A percentile compares a stretch with the other conserved stretches of the same genome.
Evolutionary conservation across 129 eudicot genomes (phyloP).

Genomic region (Ambrosia trifida): DNA sequence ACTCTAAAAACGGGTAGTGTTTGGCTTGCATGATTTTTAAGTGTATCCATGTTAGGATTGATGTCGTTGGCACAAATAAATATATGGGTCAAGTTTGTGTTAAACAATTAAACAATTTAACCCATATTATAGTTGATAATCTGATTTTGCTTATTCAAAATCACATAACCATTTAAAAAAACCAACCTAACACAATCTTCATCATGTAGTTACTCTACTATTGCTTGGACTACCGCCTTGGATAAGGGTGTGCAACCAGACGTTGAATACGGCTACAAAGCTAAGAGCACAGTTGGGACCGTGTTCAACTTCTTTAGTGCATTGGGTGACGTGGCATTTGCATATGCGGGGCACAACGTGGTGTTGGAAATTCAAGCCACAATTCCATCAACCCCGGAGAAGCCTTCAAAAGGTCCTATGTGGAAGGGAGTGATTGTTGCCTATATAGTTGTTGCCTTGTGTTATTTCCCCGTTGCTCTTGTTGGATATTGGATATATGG

Average conservation of each 20-base stretch:
- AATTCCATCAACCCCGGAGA: conserved; percentile 67
- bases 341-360: conserved; percentile 69
- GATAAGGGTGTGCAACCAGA: conserved; percentile 47
- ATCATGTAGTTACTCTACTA: conserved; percentile 56
- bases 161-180: background rate
- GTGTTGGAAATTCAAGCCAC: conserved; percentile 73
- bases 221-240: conserved; percentile 50
- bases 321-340: conserved; percentile 65
- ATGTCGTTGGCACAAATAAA: no score
- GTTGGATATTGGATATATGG: conserved; percentile 49
- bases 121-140: background rate
- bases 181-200: background rate
- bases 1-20: no score
- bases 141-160: background rate
- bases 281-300: conserved; percentile 42
- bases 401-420: conserved; percentile 70
- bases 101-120: no score
- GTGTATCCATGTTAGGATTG: no score
- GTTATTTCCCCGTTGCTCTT: conserved; percentile 71
- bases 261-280: conserved; percentile 43
- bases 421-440: conserved; percentile 68
- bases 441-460: conserved; percentile 57
- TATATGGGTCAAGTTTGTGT: no score
- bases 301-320: conserved; percentile 59
- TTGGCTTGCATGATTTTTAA: no score